Evolutionary conservation across 805 yeast genomes (phyloP), one percentile per base, ranked within the genome.

Genomic region (Saturnispora besseyi): DNA sequence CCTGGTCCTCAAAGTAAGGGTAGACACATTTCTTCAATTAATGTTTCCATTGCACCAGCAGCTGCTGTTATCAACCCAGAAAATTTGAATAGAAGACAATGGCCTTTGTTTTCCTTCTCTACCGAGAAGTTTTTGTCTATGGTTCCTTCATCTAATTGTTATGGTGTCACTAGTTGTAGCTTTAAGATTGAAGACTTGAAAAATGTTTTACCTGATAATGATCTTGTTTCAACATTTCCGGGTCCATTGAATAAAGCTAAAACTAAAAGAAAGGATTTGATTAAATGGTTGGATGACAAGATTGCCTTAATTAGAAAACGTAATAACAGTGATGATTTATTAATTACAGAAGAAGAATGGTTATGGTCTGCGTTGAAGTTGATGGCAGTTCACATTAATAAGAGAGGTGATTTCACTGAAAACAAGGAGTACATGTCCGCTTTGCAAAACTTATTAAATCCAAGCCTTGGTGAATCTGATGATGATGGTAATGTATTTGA

Each of bases 91-190:
- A 65, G 68, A 44, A 72, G 84, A 49, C 95, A 86, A 60, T 84
- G 84, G 65, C 95, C 96, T 0, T 61, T 88, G 32, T 84, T 87
- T 61, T 72, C 75, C 51, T 88, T 93, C 84, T 70, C 78, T 28
- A 70, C 78, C 3, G 63, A 67, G 6, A 73, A 69, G 43, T 58
- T 76, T 18, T 73, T 75, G 3, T 69, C 70, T 34, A 69, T 74
- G 50, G 59, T 78, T 41, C 79, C 82, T 6, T 55, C 67, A 2
- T 63, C 68, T 33, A 61, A 64, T 56, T 65, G 67, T n/a, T 68
- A 63, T 52, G 67, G 66, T 12, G 62, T 58, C 45, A 59, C 63
- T 10, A 57, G 58, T 37, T 58, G 62, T 18, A 57, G 57, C 2
- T 57, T 83, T 5, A 67, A 67, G 1, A 66, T 81, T 9, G 61